These are phyloP conservation scores for Dothideomycetes sp. DNA, from an alignment of 2,329 filamentous ascomycete genomes.

Conservation along the genomic window DNA sequence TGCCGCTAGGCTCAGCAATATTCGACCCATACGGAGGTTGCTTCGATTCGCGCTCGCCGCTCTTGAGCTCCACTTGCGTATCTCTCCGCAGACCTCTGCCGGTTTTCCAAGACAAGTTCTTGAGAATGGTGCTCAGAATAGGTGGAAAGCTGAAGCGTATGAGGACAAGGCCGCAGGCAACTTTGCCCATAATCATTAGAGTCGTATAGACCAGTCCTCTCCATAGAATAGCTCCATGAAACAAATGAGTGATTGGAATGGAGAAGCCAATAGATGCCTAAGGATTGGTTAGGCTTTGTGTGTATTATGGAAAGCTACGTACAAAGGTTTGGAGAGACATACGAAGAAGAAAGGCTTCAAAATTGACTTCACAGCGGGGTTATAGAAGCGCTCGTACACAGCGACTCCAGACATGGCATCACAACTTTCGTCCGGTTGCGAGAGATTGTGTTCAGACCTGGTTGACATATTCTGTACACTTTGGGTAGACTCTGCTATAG, in stretches of 20 bases:
- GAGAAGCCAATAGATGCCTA: constrained; percentile 62
- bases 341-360: constrained; percentile 61
- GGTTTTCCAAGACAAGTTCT: no score
- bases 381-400: constrained; percentile 38
- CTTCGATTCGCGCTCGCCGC: no score
- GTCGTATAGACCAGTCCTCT: constrained; percentile 60
- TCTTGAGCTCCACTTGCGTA: no score
- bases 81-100: no score
- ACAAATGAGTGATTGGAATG: constrained; percentile 63
- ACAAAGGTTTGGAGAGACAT: no score
- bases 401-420: neutral
- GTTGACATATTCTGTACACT: no score
- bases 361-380: constrained; percentile 36
- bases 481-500: no score
- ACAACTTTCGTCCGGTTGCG: no score
- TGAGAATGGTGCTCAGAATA: no score
- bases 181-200: constrained; percentile 51
- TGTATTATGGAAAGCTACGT: neutral
- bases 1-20: neutral
- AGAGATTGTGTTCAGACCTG: no score
- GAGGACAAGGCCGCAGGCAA: constrained; percentile 30
- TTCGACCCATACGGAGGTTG: neutral
- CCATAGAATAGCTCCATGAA: constrained; percentile 54
- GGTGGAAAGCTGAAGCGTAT: constrained; percentile 27
- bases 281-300: constrained; percentile 12